A percentile compares a stretch with the other conserved stretches of the same genome.
phyloP scores from a whole-genome alignment of 176 grass and related monocot genomes.

The Lolium multiflorum region DNA sequence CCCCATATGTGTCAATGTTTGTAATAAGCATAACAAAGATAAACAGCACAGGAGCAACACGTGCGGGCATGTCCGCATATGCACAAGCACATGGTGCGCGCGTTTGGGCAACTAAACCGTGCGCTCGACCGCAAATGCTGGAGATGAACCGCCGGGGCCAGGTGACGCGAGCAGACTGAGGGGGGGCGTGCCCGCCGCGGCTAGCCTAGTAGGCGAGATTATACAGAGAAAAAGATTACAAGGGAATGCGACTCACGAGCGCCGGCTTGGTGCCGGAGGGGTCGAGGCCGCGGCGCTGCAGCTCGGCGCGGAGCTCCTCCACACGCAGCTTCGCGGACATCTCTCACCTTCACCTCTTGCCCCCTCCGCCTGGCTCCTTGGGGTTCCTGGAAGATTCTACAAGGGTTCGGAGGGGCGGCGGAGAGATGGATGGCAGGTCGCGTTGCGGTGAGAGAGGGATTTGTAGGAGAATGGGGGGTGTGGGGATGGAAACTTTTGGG shows the following conservation, averaged over 20 bases:
- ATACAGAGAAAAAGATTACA: background rate
- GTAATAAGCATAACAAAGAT: background rate
- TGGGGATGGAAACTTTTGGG: background rate
- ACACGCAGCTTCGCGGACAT: slow-evolving; percentile 77
- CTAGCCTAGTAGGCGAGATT: background rate
- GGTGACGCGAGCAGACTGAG: background rate
- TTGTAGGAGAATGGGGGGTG: background rate
- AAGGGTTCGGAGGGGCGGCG: background rate
- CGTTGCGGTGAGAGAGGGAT: background rate
- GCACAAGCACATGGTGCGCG: slow-evolving; percentile 12
- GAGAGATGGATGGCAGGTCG: background rate
- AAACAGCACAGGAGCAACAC: background rate
- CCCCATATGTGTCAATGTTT: no score
- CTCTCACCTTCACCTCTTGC: background rate
- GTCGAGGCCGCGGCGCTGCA: slow-evolving; percentile 62
- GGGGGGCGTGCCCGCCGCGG: no score
- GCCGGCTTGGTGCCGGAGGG: slow-evolving; percentile 58
- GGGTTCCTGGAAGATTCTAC: background rate
- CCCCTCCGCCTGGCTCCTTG: background rate
- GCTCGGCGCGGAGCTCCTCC: slow-evolving; percentile 68
- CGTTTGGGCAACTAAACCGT: background rate
- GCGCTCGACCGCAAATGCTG: background rate
- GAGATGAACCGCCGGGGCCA: background rate
- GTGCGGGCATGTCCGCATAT: background rate
- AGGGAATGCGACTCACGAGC: slow-evolving; percentile 49